Evolutionary conservation across 352 stramenopile species (phyloP), one percentile per base, ranked within the genome.

Genomic region (Phytophthora vignae): DNA sequence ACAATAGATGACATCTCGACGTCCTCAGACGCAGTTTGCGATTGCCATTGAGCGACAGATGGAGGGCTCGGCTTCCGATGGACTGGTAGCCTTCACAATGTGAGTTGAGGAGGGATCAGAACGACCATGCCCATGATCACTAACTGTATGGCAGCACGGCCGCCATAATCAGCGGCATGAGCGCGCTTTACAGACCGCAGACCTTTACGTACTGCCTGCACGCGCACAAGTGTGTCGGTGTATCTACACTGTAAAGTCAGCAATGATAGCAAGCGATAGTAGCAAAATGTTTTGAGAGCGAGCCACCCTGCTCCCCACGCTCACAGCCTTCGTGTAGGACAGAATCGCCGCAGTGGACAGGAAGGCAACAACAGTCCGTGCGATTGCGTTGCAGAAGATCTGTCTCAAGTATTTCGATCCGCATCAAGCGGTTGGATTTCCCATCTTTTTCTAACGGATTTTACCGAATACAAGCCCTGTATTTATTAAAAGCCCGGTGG

Each of bases 381-480:
- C 6, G 40, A 48, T 48, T 4, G 36, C 36, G 4, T 15, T 63
- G 56, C 22, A 25, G 22, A 25, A 25, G 22, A 25, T 25, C 22
- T 25, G 22, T 63, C 38, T 25, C 38, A 54, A 38, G 40, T 3
- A 48, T 48, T 14, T 19, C 4, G 17, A 21, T 38, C 22, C 5
- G 25, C 27, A 22, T 60, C 49, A 33, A 48, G 12, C 14, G 40
- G 4, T 48, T 48, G 6, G 11, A 22, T 60, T 36, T 33, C 55
- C 56, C 11, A 54, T 63, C 38, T 63, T 21, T 62, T n/a, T n/a
- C n/a, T 33, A 33, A 33, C 29, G 29, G 29, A 33, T 33, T 33
- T 33, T 33, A 33, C 29, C 29, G 29, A 33, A 33, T 33, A 33
- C 9, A 33, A 33, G 29, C 29, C 29, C 29, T 4, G 6, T n/a